These are phyloP conservation scores for Priceomyces medius DNA, from an alignment of 805 yeast species.

Conservation along the genomic window DNA sequence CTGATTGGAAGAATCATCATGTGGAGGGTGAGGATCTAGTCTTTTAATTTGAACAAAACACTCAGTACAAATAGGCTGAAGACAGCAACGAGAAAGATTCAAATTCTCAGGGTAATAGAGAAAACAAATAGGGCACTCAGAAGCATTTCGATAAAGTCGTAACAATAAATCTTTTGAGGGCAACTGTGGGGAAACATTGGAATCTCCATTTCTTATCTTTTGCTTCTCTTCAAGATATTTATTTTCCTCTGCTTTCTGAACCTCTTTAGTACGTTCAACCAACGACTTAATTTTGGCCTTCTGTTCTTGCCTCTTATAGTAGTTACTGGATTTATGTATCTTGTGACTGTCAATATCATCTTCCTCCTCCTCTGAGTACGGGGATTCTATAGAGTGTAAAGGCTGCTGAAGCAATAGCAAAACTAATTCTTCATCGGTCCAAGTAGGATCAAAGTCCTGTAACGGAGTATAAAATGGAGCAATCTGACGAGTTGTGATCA, in stretches of 20 bases:
- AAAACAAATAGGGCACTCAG: constrained; percentile 95
- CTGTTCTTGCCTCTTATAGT: constrained; percentile 48
- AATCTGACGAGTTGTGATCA: constrained; percentile 66
- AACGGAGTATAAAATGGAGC: constrained; percentile 93
- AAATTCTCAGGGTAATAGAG: constrained; percentile 76
- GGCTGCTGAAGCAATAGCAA: constrained; percentile 49
- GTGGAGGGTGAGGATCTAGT: constrained; percentile 90
- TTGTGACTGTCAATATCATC: constrained; percentile 66
- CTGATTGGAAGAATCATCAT: constrained; percentile 42
- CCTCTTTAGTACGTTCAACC: constrained; percentile 26
- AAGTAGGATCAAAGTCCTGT: constrained; percentile 68
- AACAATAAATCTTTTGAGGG: constrained; percentile 50
- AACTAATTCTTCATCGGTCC: constrained; percentile 69
- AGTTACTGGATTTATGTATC: constrained; percentile 48
- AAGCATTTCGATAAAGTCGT: constrained; percentile 61
- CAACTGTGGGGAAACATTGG: constrained; percentile 22
- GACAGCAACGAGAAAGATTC: constrained; percentile 83
- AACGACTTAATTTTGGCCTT: constrained; percentile 44
- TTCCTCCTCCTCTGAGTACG: constrained; percentile 47
- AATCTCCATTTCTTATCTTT: constrained; percentile 10
- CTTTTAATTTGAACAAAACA: constrained; percentile 96
- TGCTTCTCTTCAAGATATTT: constrained; percentile 28
- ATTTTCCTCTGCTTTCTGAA: constrained; percentile 35
- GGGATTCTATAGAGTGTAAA: constrained; percentile 56
- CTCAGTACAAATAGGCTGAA: constrained; percentile 91